Percentiles rank a stretch among this genome's conserved stretches.
These are phyloP conservation scores for Pyrus pyrifolia DNA, from an alignment of 306 rosid genomes.

Conservation along the genomic window DNA sequence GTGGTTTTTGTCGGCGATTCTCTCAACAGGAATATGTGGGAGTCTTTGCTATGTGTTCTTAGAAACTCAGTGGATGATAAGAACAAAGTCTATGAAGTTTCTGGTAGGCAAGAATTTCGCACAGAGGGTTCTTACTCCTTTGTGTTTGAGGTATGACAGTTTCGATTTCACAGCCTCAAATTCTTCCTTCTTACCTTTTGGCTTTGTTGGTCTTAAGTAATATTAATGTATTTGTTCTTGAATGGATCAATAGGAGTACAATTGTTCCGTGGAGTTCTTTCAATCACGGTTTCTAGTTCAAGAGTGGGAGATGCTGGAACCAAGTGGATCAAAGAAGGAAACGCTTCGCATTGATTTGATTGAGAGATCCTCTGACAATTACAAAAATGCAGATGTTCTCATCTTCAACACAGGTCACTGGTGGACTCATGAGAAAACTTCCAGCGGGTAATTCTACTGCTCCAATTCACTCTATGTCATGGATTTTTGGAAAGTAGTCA, in stretches of 20 bases:
- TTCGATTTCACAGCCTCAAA: not conserved
- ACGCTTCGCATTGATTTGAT: conserved; percentile 21
- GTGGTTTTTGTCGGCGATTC: conserved; percentile 20
- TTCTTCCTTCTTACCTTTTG: not conserved
- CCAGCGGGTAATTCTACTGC: conserved; percentile 5
- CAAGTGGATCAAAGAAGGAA: conserved; percentile 19
- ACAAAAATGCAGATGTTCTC: conserved; percentile 19
- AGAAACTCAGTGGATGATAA: conserved; percentile 19
- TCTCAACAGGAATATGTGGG: conserved; percentile 28
- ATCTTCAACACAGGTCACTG: conserved; percentile 28
- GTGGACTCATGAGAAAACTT: conserved; percentile 32
- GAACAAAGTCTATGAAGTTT: conserved; percentile 19
- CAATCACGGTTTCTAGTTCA: conserved; percentile 23
- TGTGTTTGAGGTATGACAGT: conserved; percentile 4
- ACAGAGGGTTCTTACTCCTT: conserved; percentile 18
- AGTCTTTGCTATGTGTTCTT: conserved; percentile 20
- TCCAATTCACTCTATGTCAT: not conserved
- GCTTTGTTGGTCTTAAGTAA: not conserved
- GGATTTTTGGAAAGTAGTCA: not conserved
- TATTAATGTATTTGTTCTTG: not conserved
- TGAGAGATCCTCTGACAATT: conserved; percentile 2
- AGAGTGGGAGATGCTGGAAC: conserved; percentile 13
- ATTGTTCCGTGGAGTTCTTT: conserved; percentile 24
- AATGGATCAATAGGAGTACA: conserved; percentile 17
- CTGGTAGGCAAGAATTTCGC: conserved; percentile 14